phyloP scores from a whole-genome alignment of 257 asterid species.

The Nicotiana knightiana region DNA sequence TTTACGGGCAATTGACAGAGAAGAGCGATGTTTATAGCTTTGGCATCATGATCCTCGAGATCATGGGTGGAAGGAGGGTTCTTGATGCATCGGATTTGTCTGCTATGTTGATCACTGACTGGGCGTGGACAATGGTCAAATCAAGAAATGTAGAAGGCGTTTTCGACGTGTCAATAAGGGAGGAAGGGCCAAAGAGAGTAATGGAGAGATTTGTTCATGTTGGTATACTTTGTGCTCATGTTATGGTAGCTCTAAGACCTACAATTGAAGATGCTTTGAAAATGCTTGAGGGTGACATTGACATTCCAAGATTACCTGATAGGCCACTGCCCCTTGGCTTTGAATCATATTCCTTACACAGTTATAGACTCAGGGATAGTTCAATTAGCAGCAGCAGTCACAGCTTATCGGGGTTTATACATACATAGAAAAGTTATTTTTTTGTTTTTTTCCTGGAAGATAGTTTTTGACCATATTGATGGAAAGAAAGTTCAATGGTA shows the following conservation, averaged over 20 bases:
- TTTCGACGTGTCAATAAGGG: constrained; percentile 29
- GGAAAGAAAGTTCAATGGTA: not conserved
- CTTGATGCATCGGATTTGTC: constrained; percentile 34
- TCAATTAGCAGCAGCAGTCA: constrained; percentile 8
- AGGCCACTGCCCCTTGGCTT: constrained; percentile 43
- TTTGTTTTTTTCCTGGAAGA: not conserved
- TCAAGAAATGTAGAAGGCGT: constrained; percentile 29
- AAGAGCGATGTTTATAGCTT: constrained; percentile 55
- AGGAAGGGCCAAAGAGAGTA: constrained; percentile 44
- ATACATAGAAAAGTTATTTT: not conserved
- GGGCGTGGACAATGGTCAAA: constrained; percentile 48
- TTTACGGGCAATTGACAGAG: constrained; percentile 55
- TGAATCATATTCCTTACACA: constrained; percentile 13
- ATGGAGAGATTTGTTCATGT: constrained; percentile 53
- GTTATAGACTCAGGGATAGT: not conserved
- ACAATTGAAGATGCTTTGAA: constrained; percentile 51
- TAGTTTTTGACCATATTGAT: not conserved
- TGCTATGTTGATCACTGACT: constrained; percentile 42
- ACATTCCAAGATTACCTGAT: constrained; percentile 45
- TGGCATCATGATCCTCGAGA: constrained; percentile 47
- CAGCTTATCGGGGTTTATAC: not conserved
- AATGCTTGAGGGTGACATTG: constrained; percentile 68
- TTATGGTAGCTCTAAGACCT: constrained; percentile 59
- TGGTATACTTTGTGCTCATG: constrained; percentile 58
- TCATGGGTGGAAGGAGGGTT: constrained; percentile 50